Percentiles rank a stretch among this genome's conserved stretches.
Evolutionary conservation across 352 stramenopile species (phyloP).

Genomic region (Pythium sukuiense): DNA sequence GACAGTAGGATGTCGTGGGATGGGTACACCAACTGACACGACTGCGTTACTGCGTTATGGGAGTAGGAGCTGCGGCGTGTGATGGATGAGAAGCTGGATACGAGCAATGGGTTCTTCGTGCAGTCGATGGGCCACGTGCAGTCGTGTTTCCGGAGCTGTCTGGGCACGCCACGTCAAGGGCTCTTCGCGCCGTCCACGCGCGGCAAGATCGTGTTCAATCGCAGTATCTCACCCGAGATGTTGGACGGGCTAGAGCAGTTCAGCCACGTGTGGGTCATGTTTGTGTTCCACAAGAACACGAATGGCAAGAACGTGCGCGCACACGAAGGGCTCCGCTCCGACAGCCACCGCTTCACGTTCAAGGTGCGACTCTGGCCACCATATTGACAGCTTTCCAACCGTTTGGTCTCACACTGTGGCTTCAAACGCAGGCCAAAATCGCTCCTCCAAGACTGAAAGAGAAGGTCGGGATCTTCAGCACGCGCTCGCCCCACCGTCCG

Average conservation of each 20-base stretch:
- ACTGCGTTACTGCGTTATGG: neutral
- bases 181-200: slow-evolving; percentile 71
- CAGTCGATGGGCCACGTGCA: slow-evolving; percentile 71
- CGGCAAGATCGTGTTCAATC: slow-evolving; percentile 73
- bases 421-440: slow-evolving; percentile 58
- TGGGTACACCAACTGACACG: neutral
- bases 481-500: slow-evolving; percentile 95
- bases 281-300: slow-evolving; percentile 90
- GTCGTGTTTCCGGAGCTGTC: slow-evolving; percentile 79
- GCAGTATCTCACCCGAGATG: slow-evolving; percentile 76
- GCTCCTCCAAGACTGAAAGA: slow-evolving; percentile 68
- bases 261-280: slow-evolving; percentile 89
- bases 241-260: slow-evolving; percentile 74
- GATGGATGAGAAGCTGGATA: slow-evolving; percentile 79
- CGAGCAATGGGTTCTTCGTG: slow-evolving; percentile 70
- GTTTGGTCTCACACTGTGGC: neutral
- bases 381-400: neutral
- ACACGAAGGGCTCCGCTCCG: slow-evolving; percentile 57
- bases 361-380: slow-evolving; percentile 22
- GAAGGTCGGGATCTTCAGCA: slow-evolving; percentile 94
- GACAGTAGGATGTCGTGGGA: neutral
- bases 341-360: slow-evolving; percentile 79
- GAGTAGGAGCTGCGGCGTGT: slow-evolving; percentile 61
- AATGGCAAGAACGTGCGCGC: slow-evolving; percentile 81
- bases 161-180: slow-evolving; percentile 83